phyloP scores from a whole-genome alignment of 441 rosid genomes.

The Corymbia calophylla region DNA sequence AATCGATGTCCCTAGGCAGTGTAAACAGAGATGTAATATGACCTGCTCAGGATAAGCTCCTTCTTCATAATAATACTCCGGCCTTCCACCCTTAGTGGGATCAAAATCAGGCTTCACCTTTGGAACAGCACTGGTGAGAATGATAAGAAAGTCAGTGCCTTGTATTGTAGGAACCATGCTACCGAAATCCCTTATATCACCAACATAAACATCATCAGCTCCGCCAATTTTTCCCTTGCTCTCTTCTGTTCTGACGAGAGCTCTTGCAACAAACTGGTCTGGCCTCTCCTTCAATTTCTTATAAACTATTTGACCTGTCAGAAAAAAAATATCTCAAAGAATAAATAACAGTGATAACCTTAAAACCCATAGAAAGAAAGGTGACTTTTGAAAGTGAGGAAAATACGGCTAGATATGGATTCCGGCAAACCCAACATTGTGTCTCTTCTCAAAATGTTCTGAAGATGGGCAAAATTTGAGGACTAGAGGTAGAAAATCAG shows the following conservation, averaged over 20 bases:
- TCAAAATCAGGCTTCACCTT: constrained; percentile 87
- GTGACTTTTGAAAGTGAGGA: background rate
- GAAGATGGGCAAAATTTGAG: background rate
- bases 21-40: background rate
- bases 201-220: constrained; percentile 62
- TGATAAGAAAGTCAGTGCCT: constrained; percentile 76
- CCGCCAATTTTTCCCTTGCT: constrained; percentile 85
- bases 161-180: constrained; percentile 49
- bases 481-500: background rate
- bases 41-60: constrained; percentile 96
- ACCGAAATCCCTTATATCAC: constrained; percentile 62
- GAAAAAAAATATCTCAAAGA: background rate
- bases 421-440: background rate
- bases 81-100: constrained; percentile 82
- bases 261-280: constrained; percentile 61
- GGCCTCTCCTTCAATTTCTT: constrained; percentile 83
- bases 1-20: background rate
- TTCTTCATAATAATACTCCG: constrained; percentile 84
- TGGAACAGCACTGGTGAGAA: constrained; percentile 90
- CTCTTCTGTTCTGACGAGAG: constrained; percentile 71
- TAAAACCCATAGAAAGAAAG: background rate
- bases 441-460: background rate
- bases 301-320: constrained; percentile 79
- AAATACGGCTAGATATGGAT: too few relatives aligned
- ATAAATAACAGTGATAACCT: background rate